phyloP scores from a whole-genome alignment of 78 protist species.

The Dictyostelium purpureum region DNA sequence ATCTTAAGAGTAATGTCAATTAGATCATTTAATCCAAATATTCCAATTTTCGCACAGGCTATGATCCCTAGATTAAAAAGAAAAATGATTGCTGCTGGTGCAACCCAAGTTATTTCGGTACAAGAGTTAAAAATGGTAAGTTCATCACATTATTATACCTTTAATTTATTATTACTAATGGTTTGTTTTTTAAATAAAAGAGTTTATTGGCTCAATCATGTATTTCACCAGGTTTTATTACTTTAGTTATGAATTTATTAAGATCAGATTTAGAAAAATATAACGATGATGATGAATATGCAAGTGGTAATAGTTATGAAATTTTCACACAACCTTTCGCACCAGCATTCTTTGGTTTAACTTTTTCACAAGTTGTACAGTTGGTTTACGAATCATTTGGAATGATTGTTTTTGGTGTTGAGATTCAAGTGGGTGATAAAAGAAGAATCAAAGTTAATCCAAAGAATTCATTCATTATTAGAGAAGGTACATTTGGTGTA shows the following conservation, averaged over 20 bases:
- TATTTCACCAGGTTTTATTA: slow-evolving; percentile 64
- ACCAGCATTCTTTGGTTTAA: slow-evolving; percentile 5
- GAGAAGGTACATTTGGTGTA: slow-evolving; percentile 21
- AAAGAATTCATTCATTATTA: slow-evolving; percentile 7
- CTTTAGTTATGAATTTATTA: slow-evolving; percentile 55
- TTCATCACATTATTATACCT: neutral
- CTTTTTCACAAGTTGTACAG: slow-evolving; percentile 33
- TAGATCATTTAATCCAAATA: slow-evolving; percentile 4
- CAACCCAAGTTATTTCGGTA: slow-evolving; percentile 51
- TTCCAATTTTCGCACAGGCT: slow-evolving; percentile 59
- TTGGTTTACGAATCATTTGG: slow-evolving; percentile 43
- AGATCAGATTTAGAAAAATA: slow-evolving; percentile 48
- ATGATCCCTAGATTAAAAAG: slow-evolving; percentile 19
- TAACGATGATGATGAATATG: slow-evolving; percentile 73
- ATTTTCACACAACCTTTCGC: slow-evolving; percentile 46
- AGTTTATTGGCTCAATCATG: slow-evolving; percentile 62
- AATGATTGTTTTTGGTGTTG: slow-evolving; percentile 69
- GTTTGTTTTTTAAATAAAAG: no score
- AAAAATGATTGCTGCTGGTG: slow-evolving; percentile 63
- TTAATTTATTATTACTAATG: no score
- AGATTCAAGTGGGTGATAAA: slow-evolving; percentile 4
- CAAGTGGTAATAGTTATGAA: slow-evolving; percentile 57
- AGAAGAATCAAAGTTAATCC: slow-evolving; percentile 15
- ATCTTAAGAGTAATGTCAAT: slow-evolving; percentile 36
- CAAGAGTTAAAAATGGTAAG: slow-evolving; percentile 75